Conservation (phyloP, 2,329 filamentous ascomycete genomes). For the Leptographium wingfieldii region DNA sequence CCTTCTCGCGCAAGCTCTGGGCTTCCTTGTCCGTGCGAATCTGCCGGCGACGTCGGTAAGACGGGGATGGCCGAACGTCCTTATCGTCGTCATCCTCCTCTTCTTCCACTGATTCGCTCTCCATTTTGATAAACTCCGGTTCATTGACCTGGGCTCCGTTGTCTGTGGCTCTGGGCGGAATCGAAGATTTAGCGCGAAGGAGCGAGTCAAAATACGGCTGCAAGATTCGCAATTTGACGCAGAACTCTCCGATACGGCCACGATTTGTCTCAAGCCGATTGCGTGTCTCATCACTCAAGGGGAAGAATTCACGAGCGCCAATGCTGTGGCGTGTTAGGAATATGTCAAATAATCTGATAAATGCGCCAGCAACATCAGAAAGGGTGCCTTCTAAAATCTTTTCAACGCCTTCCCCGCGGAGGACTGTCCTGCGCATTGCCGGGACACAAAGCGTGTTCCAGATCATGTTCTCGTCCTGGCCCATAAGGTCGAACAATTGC, state of each 20-base stretch:
- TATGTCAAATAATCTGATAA: conserved; percentile 14
- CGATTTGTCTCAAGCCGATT: conserved; percentile 5
- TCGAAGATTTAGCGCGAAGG: not conserved
- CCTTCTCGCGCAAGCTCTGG: conserved; percentile 41
- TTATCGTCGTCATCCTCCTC: conserved; percentile 7
- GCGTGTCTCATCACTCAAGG: conserved; percentile 1
- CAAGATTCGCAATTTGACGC: conserved; percentile 11
- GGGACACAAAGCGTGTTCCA: conserved; percentile 9
- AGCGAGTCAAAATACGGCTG: conserved; percentile 9
- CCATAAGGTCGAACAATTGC: conserved; percentile 2
- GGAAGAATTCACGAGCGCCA: conserved; percentile 1
- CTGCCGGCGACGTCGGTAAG: conserved; percentile 32
- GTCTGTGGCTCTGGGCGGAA: not conserved
- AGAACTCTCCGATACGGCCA: conserved; percentile 12
- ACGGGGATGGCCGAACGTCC: conserved; percentile 14
- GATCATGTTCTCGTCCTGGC: not conserved
- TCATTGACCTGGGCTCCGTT: not conserved
- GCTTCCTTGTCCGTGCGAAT: conserved; percentile 36
- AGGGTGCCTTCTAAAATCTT: not conserved
- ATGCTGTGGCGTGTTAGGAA: conserved; percentile 10
- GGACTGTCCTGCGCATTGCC: not conserved
- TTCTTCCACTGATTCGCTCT: not conserved
- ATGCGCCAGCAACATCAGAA: conserved; percentile 3
- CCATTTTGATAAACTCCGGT: not conserved
- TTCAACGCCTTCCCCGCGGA: not conserved